Evolutionary conservation across 306 rosid species (phyloP).

Genomic region (Prunus dulcis): DNA sequence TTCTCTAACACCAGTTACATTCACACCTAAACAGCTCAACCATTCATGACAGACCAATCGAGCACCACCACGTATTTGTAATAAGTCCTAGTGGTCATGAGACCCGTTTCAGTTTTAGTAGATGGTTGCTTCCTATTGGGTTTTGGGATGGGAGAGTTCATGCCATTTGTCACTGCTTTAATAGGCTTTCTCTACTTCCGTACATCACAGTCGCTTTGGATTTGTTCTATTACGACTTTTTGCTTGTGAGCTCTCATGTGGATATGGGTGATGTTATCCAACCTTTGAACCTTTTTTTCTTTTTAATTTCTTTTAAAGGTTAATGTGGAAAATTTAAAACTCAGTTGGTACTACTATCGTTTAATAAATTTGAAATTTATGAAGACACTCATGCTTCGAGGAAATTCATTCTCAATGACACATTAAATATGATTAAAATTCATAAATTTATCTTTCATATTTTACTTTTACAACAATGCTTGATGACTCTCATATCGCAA

Average conservation of each 20-base stretch:
- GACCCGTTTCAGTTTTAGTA: background rate
- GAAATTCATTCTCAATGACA: no score
- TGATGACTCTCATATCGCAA: no score
- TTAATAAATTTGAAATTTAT: no score
- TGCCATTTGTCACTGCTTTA: background rate
- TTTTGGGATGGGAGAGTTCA: no score
- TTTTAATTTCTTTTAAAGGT: no score
- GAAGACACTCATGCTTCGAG: no score
- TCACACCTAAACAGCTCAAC: background rate
- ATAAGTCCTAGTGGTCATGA: background rate
- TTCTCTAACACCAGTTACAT: background rate
- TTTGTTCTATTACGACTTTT: background rate
- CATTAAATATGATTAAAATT: no score
- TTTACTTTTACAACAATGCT: no score
- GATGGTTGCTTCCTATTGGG: background rate
- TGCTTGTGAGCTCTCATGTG: background rate
- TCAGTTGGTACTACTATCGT: no score
- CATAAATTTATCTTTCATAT: no score
- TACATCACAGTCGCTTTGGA: constrained; percentile 4
- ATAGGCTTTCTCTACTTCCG: constrained; percentile 3
- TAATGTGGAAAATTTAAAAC: no score
- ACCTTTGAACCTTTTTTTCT: no score
- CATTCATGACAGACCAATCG: constrained; percentile 1
- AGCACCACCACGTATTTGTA: background rate
- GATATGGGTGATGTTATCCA: background rate